Evolutionary conservation across 495 filamentous ascomycete genomes (phyloP), one percentile per base, ranked within the genome.

Genomic region (Parathielavia hyrcaniae): DNA sequence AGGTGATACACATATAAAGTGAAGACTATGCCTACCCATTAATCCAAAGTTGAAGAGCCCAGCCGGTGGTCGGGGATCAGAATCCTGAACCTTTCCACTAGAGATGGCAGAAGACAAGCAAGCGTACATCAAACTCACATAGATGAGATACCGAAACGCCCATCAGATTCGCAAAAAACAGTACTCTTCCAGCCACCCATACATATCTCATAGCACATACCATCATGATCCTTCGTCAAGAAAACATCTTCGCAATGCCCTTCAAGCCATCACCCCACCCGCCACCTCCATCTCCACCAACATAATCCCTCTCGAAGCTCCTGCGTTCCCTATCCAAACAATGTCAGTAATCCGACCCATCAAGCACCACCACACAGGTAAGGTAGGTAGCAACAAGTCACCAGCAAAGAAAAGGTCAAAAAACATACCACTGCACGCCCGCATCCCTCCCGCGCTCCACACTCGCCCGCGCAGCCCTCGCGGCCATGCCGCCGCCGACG

Each of bases 191-290:
- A 30, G 3, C 26, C 26, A 6, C 26, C 26, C 26, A 30, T 6
- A 30, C 45, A 48, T 48, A 17, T 16, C 39, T 52, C 50, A 45
- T 35, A 6, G 11, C 4, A 47, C 44, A 44, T 48, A 53, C 34
- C 19, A 50, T 30, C 51, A 19, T 20, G 43, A 41, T 56, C 50
- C 13, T 34, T 12, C 17, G 22, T 32, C 55, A 86, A 50, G 82
- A 75, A 63, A 87, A 81, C 79, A 86, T 82, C 73, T 88, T 86
- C 3, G 80, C 80, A 53, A 87, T 64, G 53, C 72, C 81, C 69
- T 82, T 76, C 39, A 85, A 60, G 19, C 77, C 75, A 17, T 74
- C 76, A 23, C 81, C 61, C 57, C 76, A 75, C 14, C 77, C 62
- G 8, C 66, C 67, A 16, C 59, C 59, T 14, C 61, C 61, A 1